Percentiles rank a stretch among this genome's conserved stretches.
Evolutionary conservation across 257 asterid genomes (phyloP).

Genomic region (Solanum tacnaense): DNA sequence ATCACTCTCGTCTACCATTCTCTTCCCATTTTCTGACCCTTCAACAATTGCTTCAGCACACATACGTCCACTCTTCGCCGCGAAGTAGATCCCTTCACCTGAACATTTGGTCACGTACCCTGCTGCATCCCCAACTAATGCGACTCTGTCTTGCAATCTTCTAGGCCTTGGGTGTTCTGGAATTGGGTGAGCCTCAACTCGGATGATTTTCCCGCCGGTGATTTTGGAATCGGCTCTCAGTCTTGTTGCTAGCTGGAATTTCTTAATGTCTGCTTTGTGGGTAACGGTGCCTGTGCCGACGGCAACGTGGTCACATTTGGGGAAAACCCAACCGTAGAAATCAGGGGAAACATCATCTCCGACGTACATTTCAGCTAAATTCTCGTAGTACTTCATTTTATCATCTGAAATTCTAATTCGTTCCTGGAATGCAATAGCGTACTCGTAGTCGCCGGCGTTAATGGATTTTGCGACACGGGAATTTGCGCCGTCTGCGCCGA

Average conservation of each 20-base stretch:
- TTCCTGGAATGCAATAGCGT: constrained; percentile 95
- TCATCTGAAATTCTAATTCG: constrained; percentile 71
- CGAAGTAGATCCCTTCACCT: constrained; percentile 86
- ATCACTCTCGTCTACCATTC: constrained; percentile 75
- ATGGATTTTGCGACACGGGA: constrained; percentile 84
- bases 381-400: constrained; percentile 78
- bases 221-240: constrained; percentile 77
- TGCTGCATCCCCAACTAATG: constrained; percentile 85
- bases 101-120: constrained; percentile 89
- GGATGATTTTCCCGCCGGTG: constrained; percentile 59
- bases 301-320: constrained; percentile 92
- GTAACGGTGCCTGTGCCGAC: constrained; percentile 96
- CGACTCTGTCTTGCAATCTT: constrained; percentile 58
- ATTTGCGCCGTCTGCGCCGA: constrained; percentile 97
- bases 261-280: constrained; percentile 78
- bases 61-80: constrained; percentile 90
- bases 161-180: constrained; percentile 85
- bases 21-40: constrained; percentile 76
- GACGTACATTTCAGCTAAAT: constrained; percentile 82
- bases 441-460: constrained; percentile 82
- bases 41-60: constrained; percentile 87
- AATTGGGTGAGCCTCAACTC: constrained; percentile 89
- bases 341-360: constrained; percentile 94
- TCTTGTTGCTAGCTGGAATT: constrained; percentile 65
- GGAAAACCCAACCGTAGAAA: constrained; percentile 94